These are phyloP conservation scores for Sphaerulina vaccinii DNA, from an alignment of 2,329 filamentous ascomycete genomes.

Conservation along the genomic window DNA sequence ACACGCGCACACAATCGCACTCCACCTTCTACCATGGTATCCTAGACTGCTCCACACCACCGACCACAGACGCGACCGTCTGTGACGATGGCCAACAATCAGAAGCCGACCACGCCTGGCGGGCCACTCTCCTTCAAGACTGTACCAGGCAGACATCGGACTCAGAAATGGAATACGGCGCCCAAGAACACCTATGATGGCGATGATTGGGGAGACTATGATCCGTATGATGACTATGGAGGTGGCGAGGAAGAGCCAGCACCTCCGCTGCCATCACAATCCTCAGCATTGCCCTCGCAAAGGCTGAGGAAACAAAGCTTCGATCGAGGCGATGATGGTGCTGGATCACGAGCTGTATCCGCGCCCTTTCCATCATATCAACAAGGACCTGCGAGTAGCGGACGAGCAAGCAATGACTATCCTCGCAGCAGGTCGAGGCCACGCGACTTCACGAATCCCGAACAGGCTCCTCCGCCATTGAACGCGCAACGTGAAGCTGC, in stretches of 20 bases:
- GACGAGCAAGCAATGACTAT: conserved; percentile 19
- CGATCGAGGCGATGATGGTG: conserved; percentile 53
- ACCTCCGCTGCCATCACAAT: conserved; percentile 30
- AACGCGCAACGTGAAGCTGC: conserved; percentile 33
- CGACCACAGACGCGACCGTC: conserved; percentile 2
- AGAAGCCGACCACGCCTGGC: conserved; percentile 16
- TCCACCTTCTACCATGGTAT: conserved; percentile 7
- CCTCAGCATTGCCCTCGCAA: conserved; percentile 15
- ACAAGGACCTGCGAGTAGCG: conserved; percentile 14
- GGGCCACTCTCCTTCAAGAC: conserved; percentile 64
- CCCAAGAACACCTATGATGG: conserved; percentile 85
- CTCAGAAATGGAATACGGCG: conserved; percentile 91
- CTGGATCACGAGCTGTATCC: conserved; percentile 15
- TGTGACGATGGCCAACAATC: conserved; percentile 24
- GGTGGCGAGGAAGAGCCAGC: conserved; percentile 48
- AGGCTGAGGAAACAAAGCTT: conserved; percentile 47
- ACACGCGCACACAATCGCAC: background rate
- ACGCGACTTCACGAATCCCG: conserved; percentile 54
- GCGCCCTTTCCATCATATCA: conserved; percentile 22
- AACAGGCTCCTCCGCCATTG: conserved; percentile 50
- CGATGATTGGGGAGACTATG: conserved; percentile 81
- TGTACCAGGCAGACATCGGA: conserved; percentile 85
- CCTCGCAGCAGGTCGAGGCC: conserved; percentile 22
- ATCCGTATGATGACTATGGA: conserved; percentile 58
- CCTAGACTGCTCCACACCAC: conserved; percentile 2